Conservation (phyloP, 2,329 filamentous ascomycete genomes). For the Intubia oerlemansii region DNA sequence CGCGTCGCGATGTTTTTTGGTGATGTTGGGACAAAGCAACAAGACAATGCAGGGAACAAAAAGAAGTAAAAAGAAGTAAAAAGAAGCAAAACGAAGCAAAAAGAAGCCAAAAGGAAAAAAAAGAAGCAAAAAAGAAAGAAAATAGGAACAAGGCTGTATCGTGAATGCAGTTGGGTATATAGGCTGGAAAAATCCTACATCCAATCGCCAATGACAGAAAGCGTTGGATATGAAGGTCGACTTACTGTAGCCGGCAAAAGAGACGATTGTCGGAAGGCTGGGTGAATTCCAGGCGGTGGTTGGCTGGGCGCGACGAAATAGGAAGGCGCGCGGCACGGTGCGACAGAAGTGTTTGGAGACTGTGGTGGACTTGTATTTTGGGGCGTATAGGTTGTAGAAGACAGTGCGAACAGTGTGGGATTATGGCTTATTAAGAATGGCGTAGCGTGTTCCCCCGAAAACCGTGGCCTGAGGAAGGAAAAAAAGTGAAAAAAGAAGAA, state of each 20-base stretch:
- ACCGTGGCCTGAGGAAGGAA: not conserved
- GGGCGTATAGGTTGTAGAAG: too few species aligned
- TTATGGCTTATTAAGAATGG: not conserved
- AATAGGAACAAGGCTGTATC: not conserved
- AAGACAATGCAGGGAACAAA: slow-evolving; percentile 1
- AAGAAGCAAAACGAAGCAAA: slow-evolving; percentile 9
- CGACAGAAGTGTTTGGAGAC: too few species aligned
- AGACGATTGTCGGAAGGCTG: slow-evolving; percentile 1
- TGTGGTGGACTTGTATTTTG: too few species aligned
- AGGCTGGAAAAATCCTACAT: too few species aligned
- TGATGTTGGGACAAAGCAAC: slow-evolving; percentile 7
- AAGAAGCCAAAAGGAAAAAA: slow-evolving; percentile 1
- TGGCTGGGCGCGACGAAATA: slow-evolving; percentile 1
- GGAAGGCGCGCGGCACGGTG: too few species aligned
- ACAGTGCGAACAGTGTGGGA: not conserved
- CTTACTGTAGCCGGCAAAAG: too few species aligned
- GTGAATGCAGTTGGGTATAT: not conserved
- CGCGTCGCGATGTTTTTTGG: not conserved
- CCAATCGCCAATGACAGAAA: too few species aligned
- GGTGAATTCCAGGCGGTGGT: slow-evolving; percentile 1
- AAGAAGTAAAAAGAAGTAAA: not conserved
- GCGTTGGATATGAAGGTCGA: too few species aligned
- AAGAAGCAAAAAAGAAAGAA: not conserved
- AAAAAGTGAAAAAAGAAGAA: slow-evolving; percentile 11
- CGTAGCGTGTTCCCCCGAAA: slow-evolving; percentile 1